These are phyloP conservation scores for Fusarium cicatricum DNA, from an alignment of 2,329 filamentous ascomycete genomes.

Conservation along the genomic window DNA sequence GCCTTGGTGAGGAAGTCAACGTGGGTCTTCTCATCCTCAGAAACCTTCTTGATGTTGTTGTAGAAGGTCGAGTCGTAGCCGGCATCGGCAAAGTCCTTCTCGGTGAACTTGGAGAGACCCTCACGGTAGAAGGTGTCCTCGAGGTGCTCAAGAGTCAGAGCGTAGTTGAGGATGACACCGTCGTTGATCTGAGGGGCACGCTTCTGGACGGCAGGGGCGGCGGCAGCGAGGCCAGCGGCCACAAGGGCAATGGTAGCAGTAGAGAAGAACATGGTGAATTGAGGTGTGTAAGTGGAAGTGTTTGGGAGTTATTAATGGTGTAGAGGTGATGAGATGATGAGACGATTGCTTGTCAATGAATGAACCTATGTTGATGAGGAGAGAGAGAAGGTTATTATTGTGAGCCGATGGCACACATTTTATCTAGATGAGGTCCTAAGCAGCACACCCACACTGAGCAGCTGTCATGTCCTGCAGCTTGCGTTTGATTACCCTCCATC, in stretches of 20 bases:
- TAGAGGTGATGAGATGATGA: background rate
- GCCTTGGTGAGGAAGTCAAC: conserved; percentile 34
- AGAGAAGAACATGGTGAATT: conserved; percentile 23
- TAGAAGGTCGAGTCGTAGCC: conserved; percentile 63
- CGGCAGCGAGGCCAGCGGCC: conserved; percentile 26
- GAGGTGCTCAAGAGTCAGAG: conserved; percentile 61
- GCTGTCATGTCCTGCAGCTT: background rate
- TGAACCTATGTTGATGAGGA: background rate
- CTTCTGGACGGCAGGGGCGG: conserved; percentile 25
- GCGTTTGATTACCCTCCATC: background rate
- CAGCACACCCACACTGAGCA: background rate
- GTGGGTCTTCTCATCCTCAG: conserved; percentile 55
- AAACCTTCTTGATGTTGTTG: conserved; percentile 64
- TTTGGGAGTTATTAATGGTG: background rate
- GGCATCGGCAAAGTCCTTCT: conserved; percentile 59
- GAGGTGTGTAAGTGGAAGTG: background rate
- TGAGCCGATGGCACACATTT: background rate
- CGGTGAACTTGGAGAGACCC: conserved; percentile 65
- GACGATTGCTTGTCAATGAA: background rate
- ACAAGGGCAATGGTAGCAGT: conserved; percentile 13
- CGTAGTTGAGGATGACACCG: conserved; percentile 55
- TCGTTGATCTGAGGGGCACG: conserved; percentile 28
- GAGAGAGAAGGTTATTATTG: too few species aligned
- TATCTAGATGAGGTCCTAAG: background rate
- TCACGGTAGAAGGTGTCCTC: conserved; percentile 71